Percentiles rank a stretch among this genome's conserved stretches.
Conservation (phyloP, 164 flowering plant species). For the Nelumbo lutea region DNA sequence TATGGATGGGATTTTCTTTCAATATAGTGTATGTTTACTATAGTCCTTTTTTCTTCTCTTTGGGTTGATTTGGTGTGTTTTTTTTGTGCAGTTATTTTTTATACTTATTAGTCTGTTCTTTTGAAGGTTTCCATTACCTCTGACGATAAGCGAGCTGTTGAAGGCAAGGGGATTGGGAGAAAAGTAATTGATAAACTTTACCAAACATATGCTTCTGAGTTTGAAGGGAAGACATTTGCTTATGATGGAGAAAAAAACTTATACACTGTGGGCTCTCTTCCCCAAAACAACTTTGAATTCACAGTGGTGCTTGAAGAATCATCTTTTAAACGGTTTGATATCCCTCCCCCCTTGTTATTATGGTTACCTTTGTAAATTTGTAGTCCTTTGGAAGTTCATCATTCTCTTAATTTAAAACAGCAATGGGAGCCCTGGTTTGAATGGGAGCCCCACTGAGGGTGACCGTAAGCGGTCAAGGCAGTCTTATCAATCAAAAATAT, state of each 20-base stretch:
- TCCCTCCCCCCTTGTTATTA: neutral
- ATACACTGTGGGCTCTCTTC: conserved; percentile 64
- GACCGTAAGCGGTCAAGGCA: conserved; percentile 47
- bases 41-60: too few species aligned
- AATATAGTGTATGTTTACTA: conserved; percentile 49
- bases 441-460: conserved; percentile 31
- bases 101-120: conserved; percentile 4
- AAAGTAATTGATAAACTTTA: conserved; percentile 51
- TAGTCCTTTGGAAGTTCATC: neutral
- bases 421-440: conserved; percentile 22
- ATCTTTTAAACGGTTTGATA: conserved; percentile 33
- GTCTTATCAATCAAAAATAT: conserved; percentile 38
- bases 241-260: conserved; percentile 71
- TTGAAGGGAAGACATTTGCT: conserved; percentile 50
- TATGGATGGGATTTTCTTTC: conserved; percentile 52
- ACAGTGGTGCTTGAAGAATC: conserved; percentile 60
- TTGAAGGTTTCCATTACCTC: conserved; percentile 53
- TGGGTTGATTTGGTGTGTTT: neutral
- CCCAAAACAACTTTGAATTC: conserved; percentile 51
- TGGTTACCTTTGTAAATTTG: neutral
- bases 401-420: conserved; percentile 10
- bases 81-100: neutral
- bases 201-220: conserved; percentile 53
- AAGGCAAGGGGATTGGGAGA: conserved; percentile 56
- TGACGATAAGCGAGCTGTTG: conserved; percentile 40